Base-by-base conservation (phyloP, 768 basidiomycete genomes). In the Termitomyces sp. region DNA sequence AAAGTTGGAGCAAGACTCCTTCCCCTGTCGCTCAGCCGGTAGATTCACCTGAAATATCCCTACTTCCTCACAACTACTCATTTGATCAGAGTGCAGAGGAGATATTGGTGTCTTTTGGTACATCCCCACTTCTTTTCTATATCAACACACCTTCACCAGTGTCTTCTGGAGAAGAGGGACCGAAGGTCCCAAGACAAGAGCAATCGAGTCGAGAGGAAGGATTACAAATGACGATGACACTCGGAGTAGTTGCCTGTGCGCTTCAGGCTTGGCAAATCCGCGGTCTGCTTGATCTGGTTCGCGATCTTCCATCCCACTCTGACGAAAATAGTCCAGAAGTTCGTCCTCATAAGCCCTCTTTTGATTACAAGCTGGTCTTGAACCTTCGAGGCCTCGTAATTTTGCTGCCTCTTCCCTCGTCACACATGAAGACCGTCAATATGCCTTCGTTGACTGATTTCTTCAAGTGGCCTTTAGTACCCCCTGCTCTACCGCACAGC, bases 381-480 rank as follows among this genome's bases (percentile, higher is more conserved):
- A 62, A 66, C 45, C 50, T 70, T 47, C 71, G 70, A 37, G 81
- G 84, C 3, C 77, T 83, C 12, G 70, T 87, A 7, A 71, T 82
- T 34, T 59, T 86, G 6, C 63, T 89, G 37, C 63, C 86, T 12
- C 75, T 86, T 54, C 77, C 81, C 0, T 66, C 73, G 9, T 61
- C 65, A 20, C 42, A 60, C 48, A 60, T 60, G 51, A 60, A 68
- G 32, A 45, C 67, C 36, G 49, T 57, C 25, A 37, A 65, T 36
- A 32, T 29, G 29, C 15, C 64, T 31, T 34, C 51, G 29, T 56
- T 74, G 60, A 63, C 59, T 12, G 65, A 65, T 54, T 91, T 84
- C 68, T 90, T 87, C 69, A 70, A 76, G 20, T 80, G 77, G 29
- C 89, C 89, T 2, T 73, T 89, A n/a, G 70, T 80, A 5, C 86